phyloP scores from a whole-genome alignment of 139 green algal species.

The Asterochloris sp. region DNA sequence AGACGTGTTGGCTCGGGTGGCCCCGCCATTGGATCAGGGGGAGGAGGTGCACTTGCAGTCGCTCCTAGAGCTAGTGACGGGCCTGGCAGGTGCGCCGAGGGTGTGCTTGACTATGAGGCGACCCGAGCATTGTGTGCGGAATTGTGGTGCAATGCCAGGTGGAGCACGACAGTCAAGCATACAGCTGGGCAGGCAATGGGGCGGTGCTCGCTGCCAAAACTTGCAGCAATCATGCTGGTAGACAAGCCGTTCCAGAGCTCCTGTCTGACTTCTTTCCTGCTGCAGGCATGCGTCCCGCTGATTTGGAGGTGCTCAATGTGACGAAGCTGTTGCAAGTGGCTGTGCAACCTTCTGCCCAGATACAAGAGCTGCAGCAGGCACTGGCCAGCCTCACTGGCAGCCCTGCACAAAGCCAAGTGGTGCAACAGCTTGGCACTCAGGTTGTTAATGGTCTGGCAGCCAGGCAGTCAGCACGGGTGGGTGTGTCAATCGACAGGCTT shows the following conservation, averaged over 20 bases:
- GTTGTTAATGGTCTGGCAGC: background rate
- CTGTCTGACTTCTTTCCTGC: background rate
- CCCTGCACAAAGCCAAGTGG: background rate
- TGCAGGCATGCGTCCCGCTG: constrained; percentile 23
- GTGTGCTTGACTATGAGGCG: background rate
- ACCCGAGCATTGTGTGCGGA: background rate
- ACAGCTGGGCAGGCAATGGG: background rate
- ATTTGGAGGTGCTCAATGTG: constrained; percentile 44
- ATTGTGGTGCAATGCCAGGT: constrained; percentile 20
- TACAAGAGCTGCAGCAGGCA: constrained; percentile 48
- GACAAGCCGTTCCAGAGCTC: background rate
- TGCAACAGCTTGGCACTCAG: background rate
- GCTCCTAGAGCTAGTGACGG: constrained; percentile 37
- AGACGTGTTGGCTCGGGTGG: constrained; percentile 49
- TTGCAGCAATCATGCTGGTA: background rate
- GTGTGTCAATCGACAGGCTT: too few species aligned
- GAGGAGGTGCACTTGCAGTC: constrained; percentile 67
- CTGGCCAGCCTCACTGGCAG: constrained; percentile 29
- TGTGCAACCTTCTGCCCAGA: constrained; percentile 26
- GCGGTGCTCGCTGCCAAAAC: background rate
- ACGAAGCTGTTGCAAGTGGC: constrained; percentile 38
- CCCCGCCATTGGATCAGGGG: constrained; percentile 43
- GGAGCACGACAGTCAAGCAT: background rate
- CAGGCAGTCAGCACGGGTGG: too few species aligned
- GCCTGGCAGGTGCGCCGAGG: constrained; percentile 24